Conservation (phyloP, 805 yeast genomes). For the Teunomyces kruisii region DNA sequence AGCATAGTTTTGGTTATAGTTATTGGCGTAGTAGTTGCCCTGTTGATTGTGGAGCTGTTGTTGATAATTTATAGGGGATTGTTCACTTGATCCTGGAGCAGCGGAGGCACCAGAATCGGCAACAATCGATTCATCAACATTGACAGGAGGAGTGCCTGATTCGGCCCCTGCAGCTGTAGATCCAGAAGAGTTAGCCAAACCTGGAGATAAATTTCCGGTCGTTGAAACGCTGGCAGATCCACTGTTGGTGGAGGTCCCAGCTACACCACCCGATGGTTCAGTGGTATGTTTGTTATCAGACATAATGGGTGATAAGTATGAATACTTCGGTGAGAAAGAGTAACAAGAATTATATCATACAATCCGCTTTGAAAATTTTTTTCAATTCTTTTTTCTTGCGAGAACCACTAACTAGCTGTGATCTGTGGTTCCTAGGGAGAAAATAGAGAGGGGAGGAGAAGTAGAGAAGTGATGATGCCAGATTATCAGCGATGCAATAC, state of each 20-base stretch:
- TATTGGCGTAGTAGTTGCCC: slow-evolving; percentile 8
- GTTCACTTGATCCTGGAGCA: slow-evolving; percentile 3
- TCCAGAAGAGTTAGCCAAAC: background rate
- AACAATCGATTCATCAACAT: slow-evolving; percentile 4
- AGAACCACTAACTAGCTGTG: background rate
- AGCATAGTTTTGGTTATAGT: slow-evolving; percentile 5
- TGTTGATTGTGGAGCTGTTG: slow-evolving; percentile 5
- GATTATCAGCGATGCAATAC: too few relatives aligned
- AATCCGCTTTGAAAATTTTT: slow-evolving; percentile 4
- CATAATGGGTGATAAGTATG: slow-evolving; percentile 11
- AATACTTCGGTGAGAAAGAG: slow-evolving; percentile 7
- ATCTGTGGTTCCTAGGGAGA: background rate
- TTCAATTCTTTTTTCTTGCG: slow-evolving; percentile 5
- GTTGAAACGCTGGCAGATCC: slow-evolving; percentile 5
- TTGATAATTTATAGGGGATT: slow-evolving; percentile 2
- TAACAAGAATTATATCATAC: slow-evolving; percentile 6
- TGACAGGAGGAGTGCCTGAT: slow-evolving; percentile 4
- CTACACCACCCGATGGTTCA: slow-evolving; percentile 9
- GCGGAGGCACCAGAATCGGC: slow-evolving; percentile 6
- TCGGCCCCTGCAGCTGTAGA: background rate
- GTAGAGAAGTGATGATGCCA: too few relatives aligned
- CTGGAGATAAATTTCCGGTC: slow-evolving; percentile 3
- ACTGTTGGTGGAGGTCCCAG: slow-evolving; percentile 6
- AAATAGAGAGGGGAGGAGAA: background rate
- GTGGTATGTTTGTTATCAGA: slow-evolving; percentile 15